Conservation (phyloP, 2,329 filamentous ascomycete genomes). For the Arthrobotrys conoides region DNA sequence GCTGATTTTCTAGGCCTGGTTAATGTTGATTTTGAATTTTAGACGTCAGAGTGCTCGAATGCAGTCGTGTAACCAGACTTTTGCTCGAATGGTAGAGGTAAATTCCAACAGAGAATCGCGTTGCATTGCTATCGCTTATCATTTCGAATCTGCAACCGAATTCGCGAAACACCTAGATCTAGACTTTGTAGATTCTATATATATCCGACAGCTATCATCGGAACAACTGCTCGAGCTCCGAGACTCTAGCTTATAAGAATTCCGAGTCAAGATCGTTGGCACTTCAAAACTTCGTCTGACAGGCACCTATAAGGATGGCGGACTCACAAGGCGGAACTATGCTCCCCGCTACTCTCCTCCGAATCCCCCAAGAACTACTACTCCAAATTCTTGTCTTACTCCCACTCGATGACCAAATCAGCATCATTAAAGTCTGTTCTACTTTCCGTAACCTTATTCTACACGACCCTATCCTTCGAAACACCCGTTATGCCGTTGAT, state of each 20-base stretch:
- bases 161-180: no score
- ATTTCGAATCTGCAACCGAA: not conserved
- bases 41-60: no score
- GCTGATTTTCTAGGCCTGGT: no score
- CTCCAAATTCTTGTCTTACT: conserved; percentile 37
- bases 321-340: no score
- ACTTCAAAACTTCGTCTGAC: not conserved
- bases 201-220: not conserved
- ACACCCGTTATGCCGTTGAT: conserved; percentile 18
- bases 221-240: not conserved
- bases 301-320: not conserved
- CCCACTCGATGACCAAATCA: conserved; percentile 36
- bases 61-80: no score
- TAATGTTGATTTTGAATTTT: no score
- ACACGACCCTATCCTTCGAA: conserved; percentile 16
- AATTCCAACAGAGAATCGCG: conserved; percentile 10
- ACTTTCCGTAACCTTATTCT: conserved; percentile 15
- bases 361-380: conserved; percentile 28
- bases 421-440: conserved; percentile 4
- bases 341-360: conserved; percentile 16
- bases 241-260: not conserved
- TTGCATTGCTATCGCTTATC: not conserved
- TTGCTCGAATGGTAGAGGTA: not conserved
- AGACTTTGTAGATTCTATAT: not conserved
- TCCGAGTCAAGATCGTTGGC: not conserved